These are phyloP conservation scores for Globisporangium iwayamae DNA, from an alignment of 352 stramenopile genomes.

Conservation along the genomic window DNA sequence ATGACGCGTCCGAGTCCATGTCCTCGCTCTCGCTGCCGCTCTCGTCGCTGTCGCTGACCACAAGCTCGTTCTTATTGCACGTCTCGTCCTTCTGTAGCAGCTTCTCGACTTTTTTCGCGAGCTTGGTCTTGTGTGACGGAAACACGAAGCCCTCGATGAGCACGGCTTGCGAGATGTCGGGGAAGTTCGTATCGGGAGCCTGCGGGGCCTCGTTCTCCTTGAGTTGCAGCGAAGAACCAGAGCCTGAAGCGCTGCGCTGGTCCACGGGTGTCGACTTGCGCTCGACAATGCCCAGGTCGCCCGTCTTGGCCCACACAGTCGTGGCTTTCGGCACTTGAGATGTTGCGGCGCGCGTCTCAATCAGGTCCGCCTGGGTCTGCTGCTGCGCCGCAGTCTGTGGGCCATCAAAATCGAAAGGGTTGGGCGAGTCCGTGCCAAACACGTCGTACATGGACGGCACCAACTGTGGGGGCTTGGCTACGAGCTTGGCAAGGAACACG, in stretches of 20 bases:
- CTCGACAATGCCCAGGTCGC: slow-evolving; percentile 67
- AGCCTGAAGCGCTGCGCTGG: slow-evolving; percentile 19
- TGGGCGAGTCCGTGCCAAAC: slow-evolving; percentile 75
- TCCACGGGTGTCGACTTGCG: slow-evolving; percentile 29
- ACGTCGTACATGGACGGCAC: slow-evolving; percentile 72
- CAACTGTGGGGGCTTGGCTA: slow-evolving; percentile 77
- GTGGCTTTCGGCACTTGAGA: slow-evolving; percentile 34
- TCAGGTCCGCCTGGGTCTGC: neutral
- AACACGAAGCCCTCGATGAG: slow-evolving; percentile 86
- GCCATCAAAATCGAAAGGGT: slow-evolving; percentile 60
- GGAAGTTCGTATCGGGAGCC: slow-evolving; percentile 46
- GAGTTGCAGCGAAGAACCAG: slow-evolving; percentile 21
- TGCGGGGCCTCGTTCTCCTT: slow-evolving; percentile 41
- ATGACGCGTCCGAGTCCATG: slow-evolving; percentile 47
- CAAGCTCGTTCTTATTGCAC: slow-evolving; percentile 45
- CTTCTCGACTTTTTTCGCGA: slow-evolving; percentile 71
- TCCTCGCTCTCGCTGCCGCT: slow-evolving; percentile 13
- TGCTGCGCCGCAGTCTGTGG: slow-evolving; percentile 9
- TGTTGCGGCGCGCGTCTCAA: neutral
- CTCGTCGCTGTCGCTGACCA: slow-evolving; percentile 68
- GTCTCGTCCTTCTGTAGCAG: slow-evolving; percentile 29
- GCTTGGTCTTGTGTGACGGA: slow-evolving; percentile 67
- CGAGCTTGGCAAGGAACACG: slow-evolving; percentile 54
- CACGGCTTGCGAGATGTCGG: slow-evolving; percentile 48
- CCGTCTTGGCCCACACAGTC: slow-evolving; percentile 73